A percentile compares a stretch with the other conserved stretches of the same genome.
These are phyloP conservation scores for Xylaria polymorpha DNA, from an alignment of 2,329 filamentous ascomycete genomes.

Conservation along the genomic window DNA sequence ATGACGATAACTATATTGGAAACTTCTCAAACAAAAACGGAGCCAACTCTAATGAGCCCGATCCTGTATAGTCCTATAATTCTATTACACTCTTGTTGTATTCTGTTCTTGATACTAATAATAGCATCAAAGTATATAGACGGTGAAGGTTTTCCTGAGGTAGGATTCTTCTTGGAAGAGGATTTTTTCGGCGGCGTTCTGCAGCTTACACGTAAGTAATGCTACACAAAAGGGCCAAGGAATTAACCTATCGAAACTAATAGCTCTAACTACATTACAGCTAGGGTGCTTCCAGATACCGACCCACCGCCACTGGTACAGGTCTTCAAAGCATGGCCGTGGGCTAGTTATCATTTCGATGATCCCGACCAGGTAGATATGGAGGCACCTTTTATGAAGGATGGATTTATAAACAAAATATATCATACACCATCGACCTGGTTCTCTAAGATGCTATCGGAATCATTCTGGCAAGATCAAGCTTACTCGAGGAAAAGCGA, in stretches of 20 bases:
- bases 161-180: background rate
- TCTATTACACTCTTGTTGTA: background rate
- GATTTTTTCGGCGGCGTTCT: background rate
- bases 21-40: background rate
- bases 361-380: too few relatives aligned
- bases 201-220: background rate
- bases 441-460: slow-evolving; percentile 6
- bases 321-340: background rate
- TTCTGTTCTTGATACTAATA: background rate
- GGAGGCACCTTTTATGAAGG: background rate
- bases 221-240: background rate
- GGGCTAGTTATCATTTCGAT: background rate
- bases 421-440: slow-evolving; percentile 1
- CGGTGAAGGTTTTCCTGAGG: background rate
- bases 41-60: background rate
- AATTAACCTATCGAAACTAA: too few relatives aligned
- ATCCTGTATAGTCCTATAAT: background rate
- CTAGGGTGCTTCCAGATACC: fast-evolving
- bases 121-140: background rate
- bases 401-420: background rate
- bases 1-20: background rate
- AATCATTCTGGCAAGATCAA: background rate
- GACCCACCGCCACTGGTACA: background rate
- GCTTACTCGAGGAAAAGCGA: slow-evolving; percentile 1
- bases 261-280: background rate